Base-by-base conservation (phyloP, 257 asterid species). In the Scutellaria minor region DNA sequence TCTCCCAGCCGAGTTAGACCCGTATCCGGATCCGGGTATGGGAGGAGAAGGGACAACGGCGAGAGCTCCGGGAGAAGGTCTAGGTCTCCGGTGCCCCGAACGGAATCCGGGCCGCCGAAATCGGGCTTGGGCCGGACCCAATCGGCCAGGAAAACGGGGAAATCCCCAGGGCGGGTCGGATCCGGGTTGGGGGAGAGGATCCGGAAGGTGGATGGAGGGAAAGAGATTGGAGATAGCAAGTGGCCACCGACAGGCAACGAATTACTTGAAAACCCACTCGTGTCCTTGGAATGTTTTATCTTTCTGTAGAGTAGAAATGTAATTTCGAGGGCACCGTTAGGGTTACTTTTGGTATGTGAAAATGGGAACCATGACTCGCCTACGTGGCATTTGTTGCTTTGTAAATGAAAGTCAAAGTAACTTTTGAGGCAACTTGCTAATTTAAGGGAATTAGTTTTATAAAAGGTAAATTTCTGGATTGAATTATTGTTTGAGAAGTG, bases 241-340 rank as follows among this genome's bases (percentile, higher is more conserved):
- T 70, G 86, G 91, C 66, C 88, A 41, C 79, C 85, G 85, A 81
- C 90, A 54, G 78, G 66, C 46, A 79, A 85, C 53, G 97, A 89
- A 76, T 83, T 82, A 10, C 87, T 93, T 46, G 98, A 93, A 80
- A 93, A 90, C 37, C 98, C 98, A 40, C 90, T 93, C 57, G 98
- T 93, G 79, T 93, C 98, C 81, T 68, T 93, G 89, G 97, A 93
- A 56, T 93, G 98, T 75, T 93, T 93, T 37, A 93, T 93, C 47
- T 93, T 91, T 79, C 92, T 93, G 20, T 93, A 85, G 77, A 0
- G 59, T 15, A 31, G 73, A 13, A 10, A 4, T 13, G 79, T 63
- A 52, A 75, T 64, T 52, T 56, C 9, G 41, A 9, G 3, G 27
- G 45, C 55, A 71, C 18, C 39, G 2, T 1, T 20, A 70, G 83